A percentile compares a stretch with the other conserved stretches of the same genome.
These are phyloP conservation scores for Panellus pusillus DNA, from an alignment of 768 basidiomycete genomes.

Conservation along the genomic window DNA sequence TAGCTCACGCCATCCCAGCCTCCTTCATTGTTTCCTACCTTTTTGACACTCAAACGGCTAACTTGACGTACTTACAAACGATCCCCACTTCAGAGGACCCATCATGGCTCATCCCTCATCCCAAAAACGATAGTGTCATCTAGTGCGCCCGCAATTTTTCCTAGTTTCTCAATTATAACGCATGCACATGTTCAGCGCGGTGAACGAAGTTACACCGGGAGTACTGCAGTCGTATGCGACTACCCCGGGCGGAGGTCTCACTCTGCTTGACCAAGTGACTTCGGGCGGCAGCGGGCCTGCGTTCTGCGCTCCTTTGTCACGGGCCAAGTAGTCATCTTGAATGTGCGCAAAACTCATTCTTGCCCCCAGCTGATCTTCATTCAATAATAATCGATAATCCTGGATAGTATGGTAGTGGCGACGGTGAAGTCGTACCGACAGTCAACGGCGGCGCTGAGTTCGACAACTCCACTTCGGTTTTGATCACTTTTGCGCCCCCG, in stretches of 20 bases:
- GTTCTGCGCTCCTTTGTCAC: slow-evolving; percentile 35
- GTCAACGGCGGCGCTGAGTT: slow-evolving; percentile 13
- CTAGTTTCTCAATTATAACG: too few species aligned
- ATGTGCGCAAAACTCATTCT: slow-evolving; percentile 30
- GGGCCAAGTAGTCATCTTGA: slow-evolving; percentile 42
- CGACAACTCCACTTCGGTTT: slow-evolving; percentile 25
- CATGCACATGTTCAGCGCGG: slow-evolving; percentile 28
- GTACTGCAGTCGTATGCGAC: slow-evolving; percentile 41
- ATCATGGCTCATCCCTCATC: slow-evolving; percentile 41
- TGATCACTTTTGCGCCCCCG: slow-evolving; percentile 41
- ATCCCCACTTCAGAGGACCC: slow-evolving; percentile 30
- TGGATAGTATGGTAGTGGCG: slow-evolving; percentile 42
- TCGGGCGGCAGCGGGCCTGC: slow-evolving; percentile 38
- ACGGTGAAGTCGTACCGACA: slow-evolving; percentile 38
- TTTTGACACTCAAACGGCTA: slow-evolving; percentile 36
- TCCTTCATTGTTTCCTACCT: slow-evolving; percentile 39
- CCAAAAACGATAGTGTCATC: slow-evolving; percentile 39
- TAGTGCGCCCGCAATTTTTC: slow-evolving; percentile 27
- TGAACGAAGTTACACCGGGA: slow-evolving; percentile 34
- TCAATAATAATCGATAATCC: not conserved
- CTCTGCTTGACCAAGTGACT: slow-evolving; percentile 30
- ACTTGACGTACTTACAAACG: slow-evolving; percentile 33
- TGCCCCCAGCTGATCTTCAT: not conserved
- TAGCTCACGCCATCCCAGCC: too few species aligned
- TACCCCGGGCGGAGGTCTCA: slow-evolving; percentile 30